Conservation (phyloP, 768 basidiomycete genomes). For the Tremella yokohamensis region DNA sequence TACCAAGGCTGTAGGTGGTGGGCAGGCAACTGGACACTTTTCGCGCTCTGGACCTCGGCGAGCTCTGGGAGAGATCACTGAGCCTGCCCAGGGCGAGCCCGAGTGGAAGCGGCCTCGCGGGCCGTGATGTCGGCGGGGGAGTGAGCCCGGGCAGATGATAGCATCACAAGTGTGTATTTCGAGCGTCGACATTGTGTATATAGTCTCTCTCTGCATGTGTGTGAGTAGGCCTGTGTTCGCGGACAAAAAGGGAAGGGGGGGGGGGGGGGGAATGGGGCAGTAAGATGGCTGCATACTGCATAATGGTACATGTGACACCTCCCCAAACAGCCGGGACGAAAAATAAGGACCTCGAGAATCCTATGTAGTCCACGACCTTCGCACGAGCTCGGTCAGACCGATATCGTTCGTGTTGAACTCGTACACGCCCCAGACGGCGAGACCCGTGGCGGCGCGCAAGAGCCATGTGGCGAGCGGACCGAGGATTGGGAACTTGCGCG, state of each 20-base stretch:
- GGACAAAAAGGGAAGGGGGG: not conserved
- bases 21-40: not conserved
- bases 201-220: not conserved
- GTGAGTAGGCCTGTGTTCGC: slow-evolving; percentile 8
- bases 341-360: too few species aligned
- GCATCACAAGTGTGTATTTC: not conserved
- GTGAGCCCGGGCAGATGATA: too few species aligned
- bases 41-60: not conserved
- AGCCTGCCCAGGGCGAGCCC: not conserved
- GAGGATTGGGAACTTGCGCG: slow-evolving; percentile 84
- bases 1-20: slow-evolving; percentile 16
- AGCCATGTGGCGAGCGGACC: slow-evolving; percentile 71
- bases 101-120: slow-evolving; percentile 15
- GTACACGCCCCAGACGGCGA: slow-evolving; percentile 79
- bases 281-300: not conserved
- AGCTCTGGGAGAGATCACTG: slow-evolving; percentile 32
- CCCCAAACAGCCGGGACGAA: too few species aligned
- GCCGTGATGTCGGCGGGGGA: not conserved
- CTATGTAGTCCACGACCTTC: slow-evolving; percentile 77
- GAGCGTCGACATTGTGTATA: slow-evolving; percentile 4
- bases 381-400: slow-evolving; percentile 79
- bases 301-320: slow-evolving; percentile 6
- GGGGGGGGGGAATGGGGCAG: not conserved
- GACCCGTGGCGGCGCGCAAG: slow-evolving; percentile 71
- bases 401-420: slow-evolving; percentile 99